Base-by-base conservation (phyloP, 768 basidiomycete genomes). In the Suillus cothurnatus region DNA sequence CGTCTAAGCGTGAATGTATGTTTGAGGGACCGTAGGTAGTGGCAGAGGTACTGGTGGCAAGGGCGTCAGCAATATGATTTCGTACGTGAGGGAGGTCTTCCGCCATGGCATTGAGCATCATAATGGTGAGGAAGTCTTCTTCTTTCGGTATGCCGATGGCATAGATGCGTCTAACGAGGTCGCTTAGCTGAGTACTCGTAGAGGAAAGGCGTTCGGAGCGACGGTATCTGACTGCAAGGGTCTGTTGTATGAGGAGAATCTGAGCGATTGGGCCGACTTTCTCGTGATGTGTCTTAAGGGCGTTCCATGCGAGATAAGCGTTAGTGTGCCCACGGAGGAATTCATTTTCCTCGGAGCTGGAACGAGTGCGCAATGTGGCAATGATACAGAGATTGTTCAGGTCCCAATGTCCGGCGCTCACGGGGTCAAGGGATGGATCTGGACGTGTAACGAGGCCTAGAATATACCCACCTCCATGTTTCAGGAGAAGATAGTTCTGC, bases 1-100 rank as follows among this genome's bases (percentile, higher is more conserved):
- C 43, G 2, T 45, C 43, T 0, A 45, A 21, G 21, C 4, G 9
- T 0, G 43, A 21, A 11, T 2, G 43, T 0, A 45, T 45, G 21
- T 45, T 45, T 0, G 21, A 45, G 0, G 21, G 21, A 1, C 21
- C 21, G 0, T 45, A 45, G 0, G 43, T 0, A 1, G 4, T 45
- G 43, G 21, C 3, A 4, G 43, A 11, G 0, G 21, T n/a, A 4
- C 43, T 45, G 9, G 21, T n/a, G 1, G 43, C 4, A 1, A 45
- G 21, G 9, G 43, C 21, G 0, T 45, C 43, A 0, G 43, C 21
- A 1, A 45, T 45, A 11, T 45, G 43, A 4, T 45, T 45, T 1
- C 21, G 1, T 1, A 45, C 43, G 4, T 45, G 43, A 8, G 43
- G 21, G 4, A 45, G n/a, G 2, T 45, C 45, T 1, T 45, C 45